Conservation (phyloP, 1,139 yeast genomes). For the Blastobotrys buckinghamii region DNA sequence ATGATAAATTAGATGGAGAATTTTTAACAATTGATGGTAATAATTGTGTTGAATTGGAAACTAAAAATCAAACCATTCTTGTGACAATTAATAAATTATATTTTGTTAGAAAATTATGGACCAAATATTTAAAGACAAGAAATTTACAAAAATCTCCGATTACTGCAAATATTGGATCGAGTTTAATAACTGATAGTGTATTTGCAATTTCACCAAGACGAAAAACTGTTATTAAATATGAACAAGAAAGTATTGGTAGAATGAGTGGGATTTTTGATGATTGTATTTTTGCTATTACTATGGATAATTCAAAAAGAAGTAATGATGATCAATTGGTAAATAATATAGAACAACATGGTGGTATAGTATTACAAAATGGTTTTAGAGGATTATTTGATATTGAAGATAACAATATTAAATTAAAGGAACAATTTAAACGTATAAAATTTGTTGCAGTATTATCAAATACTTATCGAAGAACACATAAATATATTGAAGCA, state of each 20-base stretch:
- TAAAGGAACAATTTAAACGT: not conserved
- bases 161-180: not conserved
- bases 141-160: slow-evolving; percentile 3
- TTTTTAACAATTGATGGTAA: slow-evolving; percentile 10
- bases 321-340: slow-evolving; percentile 33
- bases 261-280: slow-evolving; percentile 31
- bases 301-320: slow-evolving; percentile 26
- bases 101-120: slow-evolving; percentile 19
- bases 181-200: not conserved
- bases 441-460: slow-evolving; percentile 57
- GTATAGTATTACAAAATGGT: slow-evolving; percentile 46
- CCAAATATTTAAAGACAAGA: slow-evolving; percentile 15
- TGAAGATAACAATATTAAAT: slow-evolving; percentile 13
- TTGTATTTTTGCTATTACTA: slow-evolving; percentile 40
- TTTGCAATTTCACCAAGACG: slow-evolving; percentile 6
- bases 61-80: not conserved
- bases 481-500: slow-evolving; percentile 75
- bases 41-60: slow-evolving; percentile 10
- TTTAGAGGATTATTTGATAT: slow-evolving; percentile 33
- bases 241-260: not conserved
- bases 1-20: slow-evolving; percentile 1
- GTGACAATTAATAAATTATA: slow-evolving; percentile 19
- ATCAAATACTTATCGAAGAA: slow-evolving; percentile 52
- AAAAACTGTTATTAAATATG: slow-evolving; percentile 7
- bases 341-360: slow-evolving; percentile 47